Base-by-base conservation (phyloP, 805 yeast genomes). In the Ascoidea rubescens region DNA sequence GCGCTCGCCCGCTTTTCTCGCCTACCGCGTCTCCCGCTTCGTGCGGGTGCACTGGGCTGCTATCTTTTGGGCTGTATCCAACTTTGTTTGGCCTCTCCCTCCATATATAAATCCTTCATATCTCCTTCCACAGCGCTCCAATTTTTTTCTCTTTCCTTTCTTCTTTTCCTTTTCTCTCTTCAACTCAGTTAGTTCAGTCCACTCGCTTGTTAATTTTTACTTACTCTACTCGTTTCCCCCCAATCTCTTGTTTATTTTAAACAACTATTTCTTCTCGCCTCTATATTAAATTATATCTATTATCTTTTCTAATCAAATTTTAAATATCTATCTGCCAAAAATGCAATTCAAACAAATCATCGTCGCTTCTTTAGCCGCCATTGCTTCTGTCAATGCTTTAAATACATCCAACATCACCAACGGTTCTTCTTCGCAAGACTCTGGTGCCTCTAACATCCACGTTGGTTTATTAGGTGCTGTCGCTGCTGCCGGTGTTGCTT, bases 401-500 rank as follows among this genome's bases (percentile, higher is more conserved):
- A 49, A 47, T 48, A 43, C 45, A 48, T 45, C 49, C 51, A 53
- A n/a, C 48, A 53, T 50, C 52, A 12, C 51, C 44, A 28, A 45
- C 37, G 53, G 53, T 51, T 5, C 44, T 17, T 31, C 50, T 32
- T 42, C 51, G 17, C 46, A 48, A 45, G 51, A 53, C 45, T 31
- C 54, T 21, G 28, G 46, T 16, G 21, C 48, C 28, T 37, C 51
- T 37, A 54, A 50, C 31, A 1, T 37, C 8, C 53, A 51, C 46
- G 57, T 55, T 51, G 56, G 56, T 48, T 30, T 47, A n/a, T 8
- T 47, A 16, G 53, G 54, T 49, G 57, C 57, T 48, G 57, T 54
- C 47, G 55, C 53, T 50, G 56, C 56, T 44, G 54, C 51, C 37
- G 56, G 54, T 49, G 43, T 53, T 50, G 57, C 56, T 53, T 51